Evolutionary conservation across 1,139 yeast species (phyloP).

Genomic region (Candida sp.): DNA sequence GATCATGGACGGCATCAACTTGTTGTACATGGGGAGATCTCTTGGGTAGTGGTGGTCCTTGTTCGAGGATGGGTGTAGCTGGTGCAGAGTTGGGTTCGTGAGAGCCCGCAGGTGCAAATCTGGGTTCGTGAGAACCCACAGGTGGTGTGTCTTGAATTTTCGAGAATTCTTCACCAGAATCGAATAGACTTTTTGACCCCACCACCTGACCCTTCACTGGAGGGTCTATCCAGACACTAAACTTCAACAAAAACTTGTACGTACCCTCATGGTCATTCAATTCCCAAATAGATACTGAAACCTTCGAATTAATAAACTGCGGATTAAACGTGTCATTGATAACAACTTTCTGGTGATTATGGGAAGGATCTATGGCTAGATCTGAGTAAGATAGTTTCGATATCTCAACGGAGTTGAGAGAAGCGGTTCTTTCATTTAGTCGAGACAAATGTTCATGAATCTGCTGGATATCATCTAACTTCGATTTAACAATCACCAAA

Average conservation of each 20-base stretch:
- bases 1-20: not conserved
- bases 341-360: constrained; percentile 20
- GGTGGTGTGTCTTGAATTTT: not conserved
- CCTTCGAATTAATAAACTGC: constrained; percentile 13
- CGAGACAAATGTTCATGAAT: constrained; percentile 6
- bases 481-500: constrained; percentile 25
- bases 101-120: not conserved
- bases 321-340: constrained; percentile 28
- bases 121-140: not conserved
- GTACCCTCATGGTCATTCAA: constrained; percentile 13
- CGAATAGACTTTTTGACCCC: not conserved
- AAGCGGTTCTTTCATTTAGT: constrained; percentile 3
- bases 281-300: constrained; percentile 31
- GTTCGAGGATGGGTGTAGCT: not conserved
- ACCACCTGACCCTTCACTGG: constrained; percentile 1
- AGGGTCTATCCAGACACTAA: constrained; percentile 27
- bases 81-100: not conserved
- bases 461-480: constrained; percentile 4
- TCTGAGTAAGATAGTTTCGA: constrained; percentile 25
- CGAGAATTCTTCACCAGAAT: not conserved
- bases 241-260: constrained; percentile 21
- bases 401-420: constrained; percentile 14
- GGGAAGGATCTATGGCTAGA: constrained; percentile 21
- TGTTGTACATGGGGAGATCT: too few species aligned
- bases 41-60: not conserved